Evolutionary conservation across 2,329 filamentous ascomycete species (phyloP).

Genomic region (Alternaria brassicae): DNA sequence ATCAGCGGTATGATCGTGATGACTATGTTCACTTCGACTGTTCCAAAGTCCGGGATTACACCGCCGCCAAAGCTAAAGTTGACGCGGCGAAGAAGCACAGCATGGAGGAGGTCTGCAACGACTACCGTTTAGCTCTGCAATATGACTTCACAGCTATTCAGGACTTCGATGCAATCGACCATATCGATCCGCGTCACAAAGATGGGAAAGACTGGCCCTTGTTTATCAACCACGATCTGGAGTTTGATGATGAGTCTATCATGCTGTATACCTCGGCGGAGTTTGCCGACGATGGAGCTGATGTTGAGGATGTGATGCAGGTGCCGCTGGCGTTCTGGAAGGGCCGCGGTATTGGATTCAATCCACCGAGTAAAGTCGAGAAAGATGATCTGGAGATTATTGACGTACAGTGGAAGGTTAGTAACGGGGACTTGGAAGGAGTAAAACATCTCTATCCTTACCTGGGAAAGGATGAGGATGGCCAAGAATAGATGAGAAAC

Average conservation of each 20-base stretch:
- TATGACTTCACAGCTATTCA: conserved; percentile 1
- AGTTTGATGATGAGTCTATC: conserved; percentile 12
- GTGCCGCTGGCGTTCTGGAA: conserved; percentile 6
- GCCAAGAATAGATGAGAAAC: background rate
- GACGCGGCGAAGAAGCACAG: background rate
- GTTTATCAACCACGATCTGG: background rate
- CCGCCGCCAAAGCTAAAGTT: background rate
- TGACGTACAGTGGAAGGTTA: conserved; percentile 1
- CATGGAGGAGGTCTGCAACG: conserved; percentile 5
- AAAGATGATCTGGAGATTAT: conserved; percentile 5
- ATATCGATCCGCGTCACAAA: background rate
- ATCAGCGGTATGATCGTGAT: background rate
- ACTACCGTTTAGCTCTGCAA: background rate
- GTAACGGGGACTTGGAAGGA: background rate
- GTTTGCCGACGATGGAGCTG: background rate
- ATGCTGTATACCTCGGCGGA: conserved; percentile 6
- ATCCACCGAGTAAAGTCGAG: background rate
- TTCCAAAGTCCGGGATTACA: background rate
- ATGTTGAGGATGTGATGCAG: background rate
- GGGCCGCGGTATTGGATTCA: background rate
- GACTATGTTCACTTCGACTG: background rate
- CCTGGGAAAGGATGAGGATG: background rate
- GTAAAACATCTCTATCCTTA: background rate
- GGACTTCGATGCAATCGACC: conserved; percentile 4
- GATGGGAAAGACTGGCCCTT: background rate